Evolutionary conservation across 1,284 basidiomycete genomes (phyloP), one percentile per base, ranked within the genome.

Genomic region (Sanghuangporus sanghuang): DNA sequence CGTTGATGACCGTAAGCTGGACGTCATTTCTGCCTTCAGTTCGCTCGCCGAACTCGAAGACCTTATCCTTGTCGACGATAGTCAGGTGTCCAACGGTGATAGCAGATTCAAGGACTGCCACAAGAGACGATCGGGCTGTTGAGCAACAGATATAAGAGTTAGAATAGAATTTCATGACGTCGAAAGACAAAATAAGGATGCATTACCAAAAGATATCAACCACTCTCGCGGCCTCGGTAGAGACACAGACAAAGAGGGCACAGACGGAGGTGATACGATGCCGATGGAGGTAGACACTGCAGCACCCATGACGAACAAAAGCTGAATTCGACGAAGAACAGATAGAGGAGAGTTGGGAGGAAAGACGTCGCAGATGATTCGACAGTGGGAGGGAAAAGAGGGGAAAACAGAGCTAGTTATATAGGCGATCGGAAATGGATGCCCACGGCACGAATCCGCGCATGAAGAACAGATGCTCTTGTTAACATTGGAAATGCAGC

Each of bases 1-100:
- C 83, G 71, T 84, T 86, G 36, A 83, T 71, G 57, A 95, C 83
- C 64, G 80, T 80, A 63, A 95, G 75, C 63, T 84, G 82, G 57
- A 89, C 86, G 67, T 80, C 77, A 75, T 81, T 85, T 69, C 76
- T 79, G 54, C 78, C 79, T 67, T 82, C 79, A 69, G 78, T 73
- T 65, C 77, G 77, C 40, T 73, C 76, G 55, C 88, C 89, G 69
- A 85, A 90, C 70, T 79, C 77, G 69, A 81, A 79, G 6, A 79
- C 77, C 65, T 82, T 82, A 68, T 83, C 78, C 23, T 77, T 77
- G 73, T 90, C 89, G 69, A 81, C 78, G 68, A 90, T 80, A 55
- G 83, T 85, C 64, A 90, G 76, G 73, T 80, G 78, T 11, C 88
- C 89, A 67, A 78, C 76, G 2, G 73, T 76, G 71, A 90, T 83